These are phyloP conservation scores for Pleodorina starrii DNA, from an alignment of 139 green algal species.

Conservation along the genomic window DNA sequence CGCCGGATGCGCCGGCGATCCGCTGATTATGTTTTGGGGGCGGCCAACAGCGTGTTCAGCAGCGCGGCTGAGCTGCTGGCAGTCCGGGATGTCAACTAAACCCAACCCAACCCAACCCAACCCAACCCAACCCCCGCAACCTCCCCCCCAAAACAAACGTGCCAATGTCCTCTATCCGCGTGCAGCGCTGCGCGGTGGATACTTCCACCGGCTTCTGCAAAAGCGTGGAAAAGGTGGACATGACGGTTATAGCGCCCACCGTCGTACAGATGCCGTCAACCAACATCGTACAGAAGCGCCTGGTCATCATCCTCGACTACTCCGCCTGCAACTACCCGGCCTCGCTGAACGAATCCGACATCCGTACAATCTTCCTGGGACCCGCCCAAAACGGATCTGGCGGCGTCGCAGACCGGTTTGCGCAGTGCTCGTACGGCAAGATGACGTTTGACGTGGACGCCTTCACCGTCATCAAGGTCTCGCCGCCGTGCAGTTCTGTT, in stretches of 20 bases:
- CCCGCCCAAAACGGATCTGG: background rate
- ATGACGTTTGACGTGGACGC: background rate
- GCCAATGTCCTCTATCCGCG: too few relatives aligned
- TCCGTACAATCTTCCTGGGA: background rate
- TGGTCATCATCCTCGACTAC: background rate
- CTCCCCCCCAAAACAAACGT: too few relatives aligned
- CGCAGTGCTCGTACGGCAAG: conserved; percentile 25
- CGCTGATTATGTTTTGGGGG: too few relatives aligned
- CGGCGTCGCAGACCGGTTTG: background rate
- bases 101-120: too few relatives aligned
- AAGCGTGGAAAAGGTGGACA: too few relatives aligned
- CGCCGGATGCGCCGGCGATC: too few relatives aligned
- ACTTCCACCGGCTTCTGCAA: background rate
- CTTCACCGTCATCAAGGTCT: background rate
- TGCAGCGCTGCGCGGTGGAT: background rate
- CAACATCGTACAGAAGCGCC: background rate
- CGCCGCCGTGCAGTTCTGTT: background rate
- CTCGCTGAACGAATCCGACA: too few relatives aligned
- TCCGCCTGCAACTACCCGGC: background rate
- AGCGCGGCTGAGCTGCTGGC: too few relatives aligned
- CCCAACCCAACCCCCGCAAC: too few relatives aligned
- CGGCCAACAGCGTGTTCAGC: too few relatives aligned
- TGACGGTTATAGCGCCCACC: background rate
- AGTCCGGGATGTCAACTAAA: too few relatives aligned
- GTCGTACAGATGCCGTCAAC: background rate